phyloP scores from a whole-genome alignment of 805 yeast genomes.

The Nakazawaea siamensis region DNA sequence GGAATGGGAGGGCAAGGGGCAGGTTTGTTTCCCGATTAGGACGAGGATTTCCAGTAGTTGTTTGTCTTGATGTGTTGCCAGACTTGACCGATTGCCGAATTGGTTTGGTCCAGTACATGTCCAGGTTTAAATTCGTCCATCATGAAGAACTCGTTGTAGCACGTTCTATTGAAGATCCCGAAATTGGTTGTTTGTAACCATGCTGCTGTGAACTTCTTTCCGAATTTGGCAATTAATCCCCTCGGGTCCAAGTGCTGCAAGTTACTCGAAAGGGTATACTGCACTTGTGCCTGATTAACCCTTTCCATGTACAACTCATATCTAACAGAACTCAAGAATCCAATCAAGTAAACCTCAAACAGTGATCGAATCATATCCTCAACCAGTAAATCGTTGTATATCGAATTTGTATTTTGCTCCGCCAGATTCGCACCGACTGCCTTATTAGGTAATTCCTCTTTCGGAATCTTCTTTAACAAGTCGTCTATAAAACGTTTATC shows the following conservation, averaged over 20 bases:
- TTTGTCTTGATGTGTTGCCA: too few species aligned
- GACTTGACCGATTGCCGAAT: too few species aligned
- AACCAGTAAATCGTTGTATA: slow-evolving; percentile 19
- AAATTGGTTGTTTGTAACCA: slow-evolving; percentile 55
- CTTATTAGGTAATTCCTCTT: slow-evolving; percentile 16
- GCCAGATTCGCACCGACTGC: background rate
- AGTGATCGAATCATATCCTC: slow-evolving; percentile 85
- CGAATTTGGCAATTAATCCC: too few species aligned
- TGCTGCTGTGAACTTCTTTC: slow-evolving; percentile 16
- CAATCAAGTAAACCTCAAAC: slow-evolving; percentile 84
- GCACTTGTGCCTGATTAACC: slow-evolving; percentile 29
- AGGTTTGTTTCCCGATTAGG: too few species aligned
- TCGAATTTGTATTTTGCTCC: slow-evolving; percentile 16
- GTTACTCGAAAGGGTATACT: slow-evolving; percentile 14
- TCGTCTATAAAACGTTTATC: slow-evolving; percentile 74
- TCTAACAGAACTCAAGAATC: slow-evolving; percentile 65
- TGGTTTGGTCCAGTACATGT: slow-evolving; percentile 20
- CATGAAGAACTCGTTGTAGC: slow-evolving; percentile 61
- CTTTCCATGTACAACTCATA: slow-evolving; percentile 46
- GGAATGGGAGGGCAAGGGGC: too few species aligned
- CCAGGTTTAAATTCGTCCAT: slow-evolving; percentile 43
- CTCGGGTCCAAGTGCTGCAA: too few species aligned
- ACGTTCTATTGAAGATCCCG: slow-evolving; percentile 40
- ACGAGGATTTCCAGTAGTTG: too few species aligned
- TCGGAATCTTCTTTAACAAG: slow-evolving; percentile 40